Evolutionary conservation across 2,329 filamentous ascomycete genomes (phyloP), one percentile per base, ranked within the genome.

Genomic region (Westerdykella ornata): DNA sequence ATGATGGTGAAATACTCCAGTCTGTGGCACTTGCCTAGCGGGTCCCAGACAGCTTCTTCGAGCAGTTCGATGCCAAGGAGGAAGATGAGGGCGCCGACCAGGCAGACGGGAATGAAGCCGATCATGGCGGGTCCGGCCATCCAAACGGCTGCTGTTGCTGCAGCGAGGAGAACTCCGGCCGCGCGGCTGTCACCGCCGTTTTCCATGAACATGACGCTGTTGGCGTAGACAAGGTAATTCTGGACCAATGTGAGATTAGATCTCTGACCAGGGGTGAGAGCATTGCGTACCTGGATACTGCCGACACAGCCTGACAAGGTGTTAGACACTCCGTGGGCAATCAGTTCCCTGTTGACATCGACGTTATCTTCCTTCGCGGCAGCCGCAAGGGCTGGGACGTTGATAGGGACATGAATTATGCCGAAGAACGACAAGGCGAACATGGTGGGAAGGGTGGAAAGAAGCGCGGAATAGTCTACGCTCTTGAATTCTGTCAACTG

Each of bases 161-260:
- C 68, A 1, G 92, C 92, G 38, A 98, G 76, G 72, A 96, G 78
- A 18, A 89, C 75, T 3, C 92, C 92, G 7, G 89, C 92, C 34
- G 94, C 70, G 37, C 92, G 82, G 55, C 81, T 89, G 60, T 94
- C 81, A 15, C 90, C 92, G 13, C 92, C 92, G 35, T 88, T 94
- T 18, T 85, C 81, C 62, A 97, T 94, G 66, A 98, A 97, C 42
- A 98, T 81, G n/a, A 95, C 78, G 48, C 88, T 96, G 62, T 98
- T 98, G 44, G 90, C 90, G 58, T 97, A 98, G 1, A 98, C 92
- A 1, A 98, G 77, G 59, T 98, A 98, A 64, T 98, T 98, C 67
- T 94, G 26, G 2, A 5, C 2, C 28, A n/a, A 2, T 16, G 46
- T 67, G 46, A 65, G 56, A 35, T 37, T 22, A 16, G 19, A 2